phyloP scores from a whole-genome alignment of 768 basidiomycete genomes.

The Tricholoma hemisulphureum region DNA sequence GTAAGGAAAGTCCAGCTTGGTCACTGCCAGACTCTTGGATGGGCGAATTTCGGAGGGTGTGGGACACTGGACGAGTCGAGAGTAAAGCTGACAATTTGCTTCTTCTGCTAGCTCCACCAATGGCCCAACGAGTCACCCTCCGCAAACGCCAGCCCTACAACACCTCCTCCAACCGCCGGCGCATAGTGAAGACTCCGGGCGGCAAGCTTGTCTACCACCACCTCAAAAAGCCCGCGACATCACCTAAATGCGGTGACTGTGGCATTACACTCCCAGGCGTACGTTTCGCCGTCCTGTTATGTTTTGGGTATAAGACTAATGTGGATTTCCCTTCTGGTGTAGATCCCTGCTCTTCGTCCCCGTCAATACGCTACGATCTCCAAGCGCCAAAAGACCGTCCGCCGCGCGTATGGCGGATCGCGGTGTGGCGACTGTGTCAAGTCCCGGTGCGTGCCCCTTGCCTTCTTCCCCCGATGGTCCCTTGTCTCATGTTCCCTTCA shows the following conservation, averaged over 20 bases:
- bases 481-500: slow-evolving; percentile 30
- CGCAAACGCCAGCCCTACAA: slow-evolving; percentile 98
- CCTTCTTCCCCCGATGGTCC: background rate
- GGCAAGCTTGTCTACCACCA: slow-evolving; percentile 98
- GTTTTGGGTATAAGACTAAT: background rate
- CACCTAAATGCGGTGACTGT: slow-evolving; percentile 99
- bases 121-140: slow-evolving; percentile 99
- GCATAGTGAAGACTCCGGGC: slow-evolving; percentile 97
- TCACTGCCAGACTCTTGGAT: background rate
- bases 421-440: slow-evolving; percentile 95
- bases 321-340: background rate
- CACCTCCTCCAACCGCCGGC: slow-evolving; percentile 93
- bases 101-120: slow-evolving; percentile 39
- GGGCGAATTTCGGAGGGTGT: background rate
- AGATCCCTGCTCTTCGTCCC: slow-evolving; percentile 96
- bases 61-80: too few relatives aligned
- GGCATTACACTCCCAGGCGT: slow-evolving; percentile 93
- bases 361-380: slow-evolving; percentile 94
- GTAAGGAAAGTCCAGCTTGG: background rate
- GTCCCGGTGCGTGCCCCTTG: slow-evolving; percentile 66
- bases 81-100: slow-evolving; percentile 1
- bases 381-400: slow-evolving; percentile 96
- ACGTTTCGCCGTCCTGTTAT: slow-evolving; percentile 16
- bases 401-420: slow-evolving; percentile 95
- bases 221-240: slow-evolving; percentile 87